Percentiles rank a stretch among this genome's conserved stretches.
These are phyloP conservation scores for Choanephora cucurbitarum DNA, from an alignment of 371 early-diverging fungal species.

Conservation along the genomic window DNA sequence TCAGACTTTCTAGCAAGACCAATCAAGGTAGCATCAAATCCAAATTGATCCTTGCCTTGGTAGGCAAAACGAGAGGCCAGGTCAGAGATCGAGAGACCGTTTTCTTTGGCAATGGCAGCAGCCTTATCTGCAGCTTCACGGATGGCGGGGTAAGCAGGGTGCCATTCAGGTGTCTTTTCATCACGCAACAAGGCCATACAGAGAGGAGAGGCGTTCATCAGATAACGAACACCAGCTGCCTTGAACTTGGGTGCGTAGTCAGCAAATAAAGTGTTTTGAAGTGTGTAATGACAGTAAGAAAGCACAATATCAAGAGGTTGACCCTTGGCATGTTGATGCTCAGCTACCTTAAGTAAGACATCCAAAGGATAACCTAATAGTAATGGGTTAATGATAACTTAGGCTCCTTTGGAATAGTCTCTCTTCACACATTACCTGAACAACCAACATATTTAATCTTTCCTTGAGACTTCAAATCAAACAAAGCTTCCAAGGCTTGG, in stretches of 20 bases:
- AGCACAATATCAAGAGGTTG: conserved; percentile 70
- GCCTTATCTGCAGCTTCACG: conserved; percentile 57
- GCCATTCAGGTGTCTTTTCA: conserved; percentile 70
- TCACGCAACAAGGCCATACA: conserved; percentile 75
- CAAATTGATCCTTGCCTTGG: conserved; percentile 40
- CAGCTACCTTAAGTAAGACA: conserved; percentile 65
- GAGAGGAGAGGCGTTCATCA: conserved; percentile 78
- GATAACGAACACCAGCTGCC: conserved; percentile 59
- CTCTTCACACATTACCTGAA: conserved; percentile 50
- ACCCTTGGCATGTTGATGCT: conserved; percentile 59
- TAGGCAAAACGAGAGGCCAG: conserved; percentile 72
- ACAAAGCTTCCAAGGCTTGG: conserved; percentile 65
- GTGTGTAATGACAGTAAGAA: conserved; percentile 76
- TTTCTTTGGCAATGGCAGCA: conserved; percentile 34
- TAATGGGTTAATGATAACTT: not conserved
- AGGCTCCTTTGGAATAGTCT: not conserved
- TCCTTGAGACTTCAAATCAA: conserved; percentile 68
- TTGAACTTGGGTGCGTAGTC: conserved; percentile 59
- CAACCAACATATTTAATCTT: conserved; percentile 73
- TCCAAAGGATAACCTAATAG: conserved; percentile 71
- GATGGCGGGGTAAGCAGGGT: conserved; percentile 68
- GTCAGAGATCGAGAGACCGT: conserved; percentile 53
- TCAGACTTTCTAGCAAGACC: conserved; percentile 67
- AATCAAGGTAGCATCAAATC: conserved; percentile 62
- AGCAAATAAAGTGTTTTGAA: conserved; percentile 66